Evolutionary conservation across 1,139 yeast genomes (phyloP).

Genomic region (Debaryomyces subglobosus): DNA sequence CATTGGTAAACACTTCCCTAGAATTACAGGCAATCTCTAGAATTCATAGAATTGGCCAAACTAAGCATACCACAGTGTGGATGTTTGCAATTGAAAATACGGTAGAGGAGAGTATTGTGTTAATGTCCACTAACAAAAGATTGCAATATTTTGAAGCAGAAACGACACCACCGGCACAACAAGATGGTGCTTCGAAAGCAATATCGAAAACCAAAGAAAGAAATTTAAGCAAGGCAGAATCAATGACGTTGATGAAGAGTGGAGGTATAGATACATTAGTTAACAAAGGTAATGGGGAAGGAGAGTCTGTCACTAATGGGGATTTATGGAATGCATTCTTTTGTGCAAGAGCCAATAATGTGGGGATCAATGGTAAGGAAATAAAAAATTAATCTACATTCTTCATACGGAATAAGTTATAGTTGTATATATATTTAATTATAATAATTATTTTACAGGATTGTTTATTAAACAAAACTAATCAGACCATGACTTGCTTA

Average conservation of each 20-base stretch:
- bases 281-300: slow-evolving; percentile 45
- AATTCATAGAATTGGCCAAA: slow-evolving; percentile 91
- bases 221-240: slow-evolving; percentile 37
- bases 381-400: neutral
- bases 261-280: slow-evolving; percentile 47
- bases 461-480: neutral
- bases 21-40: slow-evolving; percentile 92
- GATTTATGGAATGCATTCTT: slow-evolving; percentile 68
- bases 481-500: neutral
- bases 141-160: slow-evolving; percentile 35
- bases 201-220: slow-evolving; percentile 21
- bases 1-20: slow-evolving; percentile 82
- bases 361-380: neutral
- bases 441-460: neutral
- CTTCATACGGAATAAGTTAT: neutral
- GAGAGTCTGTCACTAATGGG: slow-evolving; percentile 56
- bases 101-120: slow-evolving; percentile 88
- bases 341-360: slow-evolving; percentile 25
- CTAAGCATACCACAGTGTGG: slow-evolving; percentile 81
- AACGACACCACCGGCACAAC: neutral
- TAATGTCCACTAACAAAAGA: slow-evolving; percentile 55
- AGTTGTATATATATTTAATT: neutral
- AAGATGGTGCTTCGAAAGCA: neutral
- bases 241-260: slow-evolving; percentile 39
- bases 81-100: slow-evolving; percentile 81